Base-by-base conservation (phyloP, 352 stramenopile genomes). In the Globisporangium spiculum region DNA sequence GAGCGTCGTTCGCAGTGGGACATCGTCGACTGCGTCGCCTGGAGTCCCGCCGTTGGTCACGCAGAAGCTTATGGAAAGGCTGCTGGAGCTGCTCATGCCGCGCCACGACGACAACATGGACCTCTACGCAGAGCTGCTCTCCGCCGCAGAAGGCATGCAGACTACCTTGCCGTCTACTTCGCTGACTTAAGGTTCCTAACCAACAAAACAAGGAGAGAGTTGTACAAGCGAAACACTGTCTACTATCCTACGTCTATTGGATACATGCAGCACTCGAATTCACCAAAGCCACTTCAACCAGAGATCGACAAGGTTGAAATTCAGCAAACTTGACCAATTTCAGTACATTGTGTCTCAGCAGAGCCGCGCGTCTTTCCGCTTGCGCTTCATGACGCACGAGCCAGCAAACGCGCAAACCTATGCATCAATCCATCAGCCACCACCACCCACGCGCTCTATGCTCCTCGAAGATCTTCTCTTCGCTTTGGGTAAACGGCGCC, bases 81-180 rank as follows among this genome's bases (percentile, higher is more conserved):
- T 90, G n/a, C 69, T 92, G 12, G 84, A 91, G 64, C 41, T 88
- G 24, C 69, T 92, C 1, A 76, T 80, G 26, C 84, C 84, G 6
- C 72, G 61, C 2, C 69, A 89, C 66, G 78, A 78, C 9, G 73
- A 70, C 8, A 92, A 92, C 59, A 75, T 88, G 75, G 84, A 91
- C 66, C 70, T 92, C 6, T 91, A 89, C 65, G 63, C 75, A 10
- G 84, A 92, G 62, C 70, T 92, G 12, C 74, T 66, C 4, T 60
- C 73, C 12, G 68, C 75, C 22, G 63, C 63, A 4, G 66, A 68
- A 53, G 61, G 69, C 16, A 46, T 69, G 16, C 53, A 65, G 5
- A 55, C 62, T 7, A 41, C 60, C 2, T 32, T 67, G 38, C 52
- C 12, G 26, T 64, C 36, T 20, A 34, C 60, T 12, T 34, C 56